Evolutionary conservation across 1,139 yeast species (phyloP), one percentile per base, ranked within the genome.

Genomic region (Kodamaea suecica): DNA sequence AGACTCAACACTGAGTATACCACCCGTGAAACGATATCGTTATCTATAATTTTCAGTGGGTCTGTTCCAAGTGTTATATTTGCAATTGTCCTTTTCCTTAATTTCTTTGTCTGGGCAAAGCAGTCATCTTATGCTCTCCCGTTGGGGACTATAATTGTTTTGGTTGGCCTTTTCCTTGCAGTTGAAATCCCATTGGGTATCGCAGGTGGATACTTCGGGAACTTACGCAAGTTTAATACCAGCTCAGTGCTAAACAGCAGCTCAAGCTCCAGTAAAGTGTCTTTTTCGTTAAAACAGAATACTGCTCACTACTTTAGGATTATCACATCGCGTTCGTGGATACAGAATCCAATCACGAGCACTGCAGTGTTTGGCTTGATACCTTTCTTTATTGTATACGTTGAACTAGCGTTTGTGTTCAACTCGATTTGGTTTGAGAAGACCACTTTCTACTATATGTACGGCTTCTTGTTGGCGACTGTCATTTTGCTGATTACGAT

Each of bases 301-400:
- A 37, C 38, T 3, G 20, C 29, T 12, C 30, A 36, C 23, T 30
- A 36, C 31, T 15, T 31, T 12, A 20, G 32, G 15, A 23, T 29
- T 25, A 11, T 33, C 24, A 17, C 36, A 17, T 14, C 25, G 10
- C 14, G 28, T 28, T 39, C 54, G 4, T 51, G 57, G 47, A 40
- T 48, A 20, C 46, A 49, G 38, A 50, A 48, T 29, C 61, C 64
- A 1, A 17, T 59, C n/a, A 33, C 47, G 5, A 57, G 60, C 36
- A 49, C 59, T 1, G 16, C 55, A 1, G 43, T 75, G 0, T 81
- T 81, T 48, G 95, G 95, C 1, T 40, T 80, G 28, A 69, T 84
- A 32, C 95, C 95, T 15, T 86, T 85, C 54, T 79, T 83, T 12
- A 79, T 86, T n/a, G 80, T 84, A 11, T 82, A 82, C 50, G 88